Percentiles rank a stretch among this genome's conserved stretches.
phyloP scores from a whole-genome alignment of 306 rosid species.

The Ormosia emarginata region DNA sequence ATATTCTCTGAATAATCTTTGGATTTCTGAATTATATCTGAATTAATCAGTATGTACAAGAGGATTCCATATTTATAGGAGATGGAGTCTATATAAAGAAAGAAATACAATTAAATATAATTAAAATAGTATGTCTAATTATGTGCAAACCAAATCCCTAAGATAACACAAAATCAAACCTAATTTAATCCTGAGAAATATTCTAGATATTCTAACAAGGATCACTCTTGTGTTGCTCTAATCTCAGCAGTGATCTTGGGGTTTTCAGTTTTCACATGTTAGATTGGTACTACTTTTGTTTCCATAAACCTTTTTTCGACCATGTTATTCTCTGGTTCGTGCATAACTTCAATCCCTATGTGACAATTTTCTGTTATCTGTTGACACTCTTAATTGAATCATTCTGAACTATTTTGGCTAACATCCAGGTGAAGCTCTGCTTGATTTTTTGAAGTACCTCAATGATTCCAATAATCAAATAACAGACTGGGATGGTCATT shows the following conservation, averaged over 20 bases:
- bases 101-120: too few relatives aligned
- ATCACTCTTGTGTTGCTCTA: neutral
- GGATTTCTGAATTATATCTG: too few relatives aligned
- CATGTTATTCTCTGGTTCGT: neutral
- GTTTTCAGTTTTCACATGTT: neutral
- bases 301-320: neutral
- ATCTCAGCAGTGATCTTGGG: neutral
- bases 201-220: too few relatives aligned
- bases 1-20: too few relatives aligned
- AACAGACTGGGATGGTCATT: slow-evolving; percentile 59
- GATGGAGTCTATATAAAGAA: too few relatives aligned
- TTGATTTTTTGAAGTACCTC: slow-evolving; percentile 52
- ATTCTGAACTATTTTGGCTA: slow-evolving; percentile 14
- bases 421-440: slow-evolving; percentile 73
- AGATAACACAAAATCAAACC: too few relatives aligned
- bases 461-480: slow-evolving; percentile 63
- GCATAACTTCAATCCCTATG: neutral
- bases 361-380: neutral
- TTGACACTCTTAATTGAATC: neutral
- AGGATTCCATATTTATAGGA: too few relatives aligned
- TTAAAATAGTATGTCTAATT: too few relatives aligned
- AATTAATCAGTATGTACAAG: too few relatives aligned
- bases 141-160: too few relatives aligned
- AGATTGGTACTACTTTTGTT: neutral
- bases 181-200: too few relatives aligned